Base-by-base conservation (phyloP, 2,329 filamentous ascomycete genomes). In the Bipolaris victoriae region DNA sequence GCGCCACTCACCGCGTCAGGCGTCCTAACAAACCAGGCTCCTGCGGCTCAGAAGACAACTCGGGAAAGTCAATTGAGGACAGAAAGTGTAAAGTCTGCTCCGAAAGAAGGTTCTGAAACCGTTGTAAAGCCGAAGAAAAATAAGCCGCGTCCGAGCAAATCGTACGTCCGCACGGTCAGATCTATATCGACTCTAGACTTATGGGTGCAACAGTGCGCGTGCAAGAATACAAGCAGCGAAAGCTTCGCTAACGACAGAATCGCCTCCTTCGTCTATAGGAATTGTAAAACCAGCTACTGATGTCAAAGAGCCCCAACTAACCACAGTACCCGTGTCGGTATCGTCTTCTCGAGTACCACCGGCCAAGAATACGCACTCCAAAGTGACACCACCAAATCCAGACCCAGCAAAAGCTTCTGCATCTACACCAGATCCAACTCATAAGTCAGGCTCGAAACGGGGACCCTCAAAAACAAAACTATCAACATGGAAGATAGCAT, bases 401-500 rank as follows among this genome's bases (percentile, higher is more conserved):
- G 18, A 16, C 20, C 6, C 31, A 18, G 18, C 3, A 18, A 31
- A 36, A 36, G 11, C 10, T 26, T 16, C 29, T 43, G 29, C 13
- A n/a, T 16, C 39, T 3, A 16, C 24, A 35, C 16, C 39, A 7
- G 13, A 26, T 18, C 18, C 29, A 6, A 35, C 26, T 35, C 18
- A 51, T 7, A 41, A 18, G 7, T 22, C 15, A 47, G 5, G 18
- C 20, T 9, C 10, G 15, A 29, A n/a, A 16, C 5, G 18, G 47
- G n/a, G 6, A 11, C 44, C 15, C 7, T 9, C 33, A 26, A 49
- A 49, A 24, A 7, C n/a, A 51, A 20, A 37, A 7, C 10, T 10
- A 31, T 31, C 29, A 13, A 18, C 48, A 41, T 51, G 54, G 33
- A 62, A 60, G 35, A 63, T 52, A 22, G 50, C 53, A 54, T 66